Evolutionary conservation across 306 rosid genomes (phyloP).

Genomic region (Hippophae tibetana): DNA sequence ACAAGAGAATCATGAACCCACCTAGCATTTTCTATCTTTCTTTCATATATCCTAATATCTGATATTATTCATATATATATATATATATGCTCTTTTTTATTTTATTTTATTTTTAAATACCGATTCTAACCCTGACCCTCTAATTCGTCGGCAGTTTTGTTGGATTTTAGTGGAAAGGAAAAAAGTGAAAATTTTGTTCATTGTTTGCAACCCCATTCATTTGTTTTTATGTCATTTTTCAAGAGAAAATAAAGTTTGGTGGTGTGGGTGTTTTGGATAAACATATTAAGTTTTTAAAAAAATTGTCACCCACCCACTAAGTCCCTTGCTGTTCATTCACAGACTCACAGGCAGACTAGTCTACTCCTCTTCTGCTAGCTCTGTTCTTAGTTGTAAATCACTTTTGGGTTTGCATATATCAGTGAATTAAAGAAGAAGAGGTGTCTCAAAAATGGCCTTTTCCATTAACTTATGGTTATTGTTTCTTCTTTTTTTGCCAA

Average conservation of each 20-base stretch:
- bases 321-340: not conserved
- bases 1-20: not conserved
- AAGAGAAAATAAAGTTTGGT: not conserved
- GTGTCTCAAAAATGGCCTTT: no score
- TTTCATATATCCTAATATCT: not conserved
- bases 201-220: not conserved
- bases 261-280: not conserved
- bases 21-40: not conserved
- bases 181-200: not conserved
- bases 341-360: no score
- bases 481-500: constrained; percentile 11
- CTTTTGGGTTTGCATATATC: no score
- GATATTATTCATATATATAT: no score
- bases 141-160: not conserved
- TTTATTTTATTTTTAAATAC: not conserved
- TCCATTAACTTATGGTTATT: not conserved
- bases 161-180: not conserved
- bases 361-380: no score
- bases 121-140: not conserved
- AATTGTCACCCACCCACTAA: not conserved
- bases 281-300: not conserved
- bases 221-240: not conserved
- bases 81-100: not conserved
- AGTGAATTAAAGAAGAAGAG: no score
- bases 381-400: no score